These are phyloP conservation scores for Tricholoma terreum DNA, from an alignment of 768 basidiomycete species.

Conservation along the genomic window DNA sequence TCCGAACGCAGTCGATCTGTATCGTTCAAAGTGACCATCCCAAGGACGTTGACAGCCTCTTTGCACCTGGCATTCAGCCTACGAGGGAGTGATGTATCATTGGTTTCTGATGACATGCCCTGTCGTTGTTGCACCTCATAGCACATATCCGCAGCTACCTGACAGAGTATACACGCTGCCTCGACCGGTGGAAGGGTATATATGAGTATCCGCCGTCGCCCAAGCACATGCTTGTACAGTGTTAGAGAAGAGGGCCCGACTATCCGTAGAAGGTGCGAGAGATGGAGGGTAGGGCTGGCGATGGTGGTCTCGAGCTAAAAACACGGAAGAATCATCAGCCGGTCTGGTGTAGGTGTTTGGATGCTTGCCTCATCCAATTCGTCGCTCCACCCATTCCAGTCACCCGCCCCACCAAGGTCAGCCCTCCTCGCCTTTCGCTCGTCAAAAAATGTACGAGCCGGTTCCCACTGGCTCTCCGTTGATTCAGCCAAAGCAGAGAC, in stretches of 20 bases:
- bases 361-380: conserved; percentile 55
- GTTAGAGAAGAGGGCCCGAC: conserved; percentile 78
- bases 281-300: conserved; percentile 60
- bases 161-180: conserved; percentile 72
- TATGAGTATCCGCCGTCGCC: conserved; percentile 71
- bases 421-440: conserved; percentile 49
- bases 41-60: conserved; percentile 65
- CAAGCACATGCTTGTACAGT: conserved; percentile 75
- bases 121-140: conserved; percentile 37
- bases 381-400: conserved; percentile 67
- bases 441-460: conserved; percentile 61
- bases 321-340: conserved; percentile 1
- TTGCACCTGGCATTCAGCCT: conserved; percentile 38
- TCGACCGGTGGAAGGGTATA: conserved; percentile 80
- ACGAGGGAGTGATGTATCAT: conserved; percentile 3
- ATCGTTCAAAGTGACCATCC: conserved; percentile 78
- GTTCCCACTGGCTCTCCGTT: conserved; percentile 58
- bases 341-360: not conserved
- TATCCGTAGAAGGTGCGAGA: conserved; percentile 72
- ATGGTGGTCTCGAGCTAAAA: conserved; percentile 24
- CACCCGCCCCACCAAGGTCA: conserved; percentile 54
- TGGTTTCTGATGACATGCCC: conserved; percentile 14
- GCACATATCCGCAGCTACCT: conserved; percentile 57
- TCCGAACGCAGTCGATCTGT: conserved; percentile 58
- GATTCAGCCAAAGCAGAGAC: conserved; percentile 46